Conservation (phyloP, 1,284 basidiomycete genomes). For the Boletus semigastroideus region DNA sequence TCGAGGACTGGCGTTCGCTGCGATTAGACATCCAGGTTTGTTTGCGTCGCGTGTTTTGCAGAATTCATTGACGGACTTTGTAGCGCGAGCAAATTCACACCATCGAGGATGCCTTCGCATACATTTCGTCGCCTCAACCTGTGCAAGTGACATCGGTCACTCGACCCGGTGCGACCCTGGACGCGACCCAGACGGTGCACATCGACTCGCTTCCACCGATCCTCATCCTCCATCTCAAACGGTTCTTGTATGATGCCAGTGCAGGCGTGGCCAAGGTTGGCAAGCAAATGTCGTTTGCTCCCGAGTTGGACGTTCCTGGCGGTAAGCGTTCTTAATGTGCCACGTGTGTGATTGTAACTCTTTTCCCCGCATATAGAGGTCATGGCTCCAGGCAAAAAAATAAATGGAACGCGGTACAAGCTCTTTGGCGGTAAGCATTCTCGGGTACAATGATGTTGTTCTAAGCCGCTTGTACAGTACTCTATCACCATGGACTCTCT, state of each 20-base stretch:
- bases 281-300: conserved; percentile 80
- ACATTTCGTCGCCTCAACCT: conserved; percentile 79
- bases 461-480: conserved; percentile 44
- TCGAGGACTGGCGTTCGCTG: conserved; percentile 92
- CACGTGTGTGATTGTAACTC: background rate
- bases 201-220: conserved; percentile 87
- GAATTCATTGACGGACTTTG: background rate
- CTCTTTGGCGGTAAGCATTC: conserved; percentile 79
- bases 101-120: conserved; percentile 81
- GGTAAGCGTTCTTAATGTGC: conserved; percentile 44
- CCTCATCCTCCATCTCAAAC: conserved; percentile 89
- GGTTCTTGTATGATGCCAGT: conserved; percentile 85
- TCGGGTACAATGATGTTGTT: too few species aligned
- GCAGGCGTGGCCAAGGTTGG: conserved; percentile 84
- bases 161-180: conserved; percentile 60
- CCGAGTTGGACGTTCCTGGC: conserved; percentile 73
- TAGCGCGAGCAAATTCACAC: conserved; percentile 75
- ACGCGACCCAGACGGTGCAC: conserved; percentile 86
- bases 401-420: conserved; percentile 65
- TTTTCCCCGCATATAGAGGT: conserved; percentile 47
- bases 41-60: background rate
- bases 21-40: conserved; percentile 86
- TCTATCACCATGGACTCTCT: conserved; percentile 93
- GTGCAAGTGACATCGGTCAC: conserved; percentile 69
- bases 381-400: conserved; percentile 57